Conservation (phyloP, 139 green algal species). For the Chlorella vulgaris region DNA sequence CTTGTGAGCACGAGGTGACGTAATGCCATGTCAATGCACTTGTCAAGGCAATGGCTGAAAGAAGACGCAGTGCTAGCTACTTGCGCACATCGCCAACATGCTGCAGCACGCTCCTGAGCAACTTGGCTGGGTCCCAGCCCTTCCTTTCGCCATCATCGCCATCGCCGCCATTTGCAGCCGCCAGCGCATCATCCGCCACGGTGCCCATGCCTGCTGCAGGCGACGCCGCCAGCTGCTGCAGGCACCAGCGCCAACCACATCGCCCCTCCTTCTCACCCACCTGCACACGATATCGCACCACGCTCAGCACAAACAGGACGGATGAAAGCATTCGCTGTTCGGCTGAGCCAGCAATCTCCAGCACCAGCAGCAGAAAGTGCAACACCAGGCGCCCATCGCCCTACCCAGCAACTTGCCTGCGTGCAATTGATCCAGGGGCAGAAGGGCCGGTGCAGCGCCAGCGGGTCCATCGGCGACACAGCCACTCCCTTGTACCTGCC, state of each 20-base stretch:
- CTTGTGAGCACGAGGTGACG: no score
- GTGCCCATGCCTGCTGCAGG: background rate
- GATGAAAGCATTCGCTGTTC: no score
- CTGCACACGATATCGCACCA: background rate
- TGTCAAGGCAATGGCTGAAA: no score
- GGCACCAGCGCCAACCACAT: slow-evolving; percentile 42
- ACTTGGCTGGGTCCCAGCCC: slow-evolving; percentile 27
- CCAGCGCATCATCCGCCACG: background rate
- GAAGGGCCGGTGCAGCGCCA: slow-evolving; percentile 42
- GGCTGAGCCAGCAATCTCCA: no score
- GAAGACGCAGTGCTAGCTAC: slow-evolving; percentile 42
- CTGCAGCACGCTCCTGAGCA: slow-evolving; percentile 23
- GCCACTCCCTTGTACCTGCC: background rate
- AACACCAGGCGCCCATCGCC: no score
- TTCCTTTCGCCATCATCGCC: slow-evolving; percentile 3
- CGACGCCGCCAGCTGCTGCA: slow-evolving; percentile 30
- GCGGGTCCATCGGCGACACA: slow-evolving; percentile 23
- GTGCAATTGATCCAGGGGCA: slow-evolving; percentile 50
- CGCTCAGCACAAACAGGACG: background rate
- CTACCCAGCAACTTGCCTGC: slow-evolving; percentile 10
- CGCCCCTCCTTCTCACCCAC: slow-evolving; percentile 25
- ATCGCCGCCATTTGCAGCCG: background rate
- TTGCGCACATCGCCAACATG: slow-evolving; percentile 41
- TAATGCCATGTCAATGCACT: no score
- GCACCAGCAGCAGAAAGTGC: no score